Percentiles rank a stretch among this genome's conserved stretches.
Evolutionary conservation across 2,329 filamentous ascomycete species (phyloP).

Genomic region (Rhynchosporium secalis): DNA sequence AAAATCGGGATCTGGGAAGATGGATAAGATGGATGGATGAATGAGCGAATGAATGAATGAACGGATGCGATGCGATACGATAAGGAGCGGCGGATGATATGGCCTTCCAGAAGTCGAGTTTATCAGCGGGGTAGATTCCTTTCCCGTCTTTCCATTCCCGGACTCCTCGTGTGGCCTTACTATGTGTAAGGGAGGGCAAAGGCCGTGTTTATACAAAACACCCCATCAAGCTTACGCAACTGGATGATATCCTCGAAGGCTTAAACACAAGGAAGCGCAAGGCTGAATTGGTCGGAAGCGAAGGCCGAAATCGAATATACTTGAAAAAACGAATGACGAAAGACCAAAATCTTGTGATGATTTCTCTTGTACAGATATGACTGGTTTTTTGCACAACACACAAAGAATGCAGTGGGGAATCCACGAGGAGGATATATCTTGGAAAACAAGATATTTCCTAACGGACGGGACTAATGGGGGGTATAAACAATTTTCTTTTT

Average conservation of each 20-base stretch:
- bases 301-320: not conserved
- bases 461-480: not conserved
- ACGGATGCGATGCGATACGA: conserved; percentile 3
- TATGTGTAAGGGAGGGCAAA: not conserved
- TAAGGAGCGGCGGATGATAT: conserved; percentile 7
- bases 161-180: conserved; percentile 8
- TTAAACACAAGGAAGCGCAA: conserved; percentile 8
- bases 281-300: conserved; percentile 10
- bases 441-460: not conserved
- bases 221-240: conserved; percentile 4
- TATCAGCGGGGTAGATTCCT: conserved; percentile 1
- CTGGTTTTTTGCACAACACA: conserved; percentile 2
- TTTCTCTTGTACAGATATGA: not conserved
- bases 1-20: conserved; percentile 9
- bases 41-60: not conserved
- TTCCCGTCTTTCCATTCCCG: not conserved
- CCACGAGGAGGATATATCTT: not conserved
- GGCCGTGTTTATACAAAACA: conserved; percentile 16
- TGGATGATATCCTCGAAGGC: not conserved
- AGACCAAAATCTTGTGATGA: not conserved
- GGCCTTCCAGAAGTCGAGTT: not conserved
- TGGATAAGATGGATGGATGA: conserved; percentile 2
- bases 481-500: conserved; percentile 15
- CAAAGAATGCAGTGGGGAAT: conserved; percentile 7
- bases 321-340: not conserved